Evolutionary conservation across 2,329 filamentous ascomycete species (phyloP).

Genomic region (Botryotinia narcissicola): DNA sequence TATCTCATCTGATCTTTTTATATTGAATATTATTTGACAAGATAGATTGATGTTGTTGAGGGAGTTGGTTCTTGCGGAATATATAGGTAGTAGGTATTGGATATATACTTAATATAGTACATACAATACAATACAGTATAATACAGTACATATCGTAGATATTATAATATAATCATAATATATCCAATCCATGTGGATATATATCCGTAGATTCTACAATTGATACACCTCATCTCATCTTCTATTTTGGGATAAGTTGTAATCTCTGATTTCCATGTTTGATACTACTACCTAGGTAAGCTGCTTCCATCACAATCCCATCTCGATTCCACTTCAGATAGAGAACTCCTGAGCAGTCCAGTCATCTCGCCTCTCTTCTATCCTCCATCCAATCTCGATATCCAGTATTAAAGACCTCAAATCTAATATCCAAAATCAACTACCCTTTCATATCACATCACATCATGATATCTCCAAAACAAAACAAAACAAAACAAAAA

Average conservation of each 20-base stretch:
- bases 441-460: neutral
- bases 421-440: neutral
- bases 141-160: too few relatives aligned
- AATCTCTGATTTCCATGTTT: neutral
- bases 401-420: neutral
- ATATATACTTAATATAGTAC: too few relatives aligned
- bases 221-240: neutral
- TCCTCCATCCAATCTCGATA: neutral
- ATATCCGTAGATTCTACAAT: too few relatives aligned
- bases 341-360: neutral
- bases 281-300: neutral
- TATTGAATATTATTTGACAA: too few relatives aligned
- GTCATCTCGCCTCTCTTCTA: neutral
- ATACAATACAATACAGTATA: too few relatives aligned
- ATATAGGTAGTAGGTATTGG: too few relatives aligned
- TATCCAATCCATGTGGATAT: too few relatives aligned
- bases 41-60: too few relatives aligned
- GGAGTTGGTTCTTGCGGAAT: too few relatives aligned
- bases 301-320: neutral
- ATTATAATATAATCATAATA: too few relatives aligned
- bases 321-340: neutral
- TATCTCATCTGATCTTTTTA: too few relatives aligned
- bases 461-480: neutral
- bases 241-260: neutral
- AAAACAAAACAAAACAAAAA: neutral